phyloP scores from a whole-genome alignment of 768 basidiomycete species.

The Lactarius hatsudake region DNA sequence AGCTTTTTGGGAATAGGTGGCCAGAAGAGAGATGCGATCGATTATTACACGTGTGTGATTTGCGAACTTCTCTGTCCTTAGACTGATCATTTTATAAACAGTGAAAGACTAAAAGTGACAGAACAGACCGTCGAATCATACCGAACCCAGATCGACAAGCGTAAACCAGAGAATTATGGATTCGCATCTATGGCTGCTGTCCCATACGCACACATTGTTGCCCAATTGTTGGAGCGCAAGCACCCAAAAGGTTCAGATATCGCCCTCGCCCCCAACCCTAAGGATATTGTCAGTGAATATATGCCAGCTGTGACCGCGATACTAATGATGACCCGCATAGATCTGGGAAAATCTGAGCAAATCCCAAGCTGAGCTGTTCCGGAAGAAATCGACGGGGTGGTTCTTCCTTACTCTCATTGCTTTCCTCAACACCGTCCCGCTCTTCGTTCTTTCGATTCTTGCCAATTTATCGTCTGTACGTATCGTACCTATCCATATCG shows the following conservation, averaged over 20 bases:
- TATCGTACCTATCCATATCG: conserved; percentile 17
- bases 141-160: conserved; percentile 66
- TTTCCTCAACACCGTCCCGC: conserved; percentile 92
- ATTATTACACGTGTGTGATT: conserved; percentile 79
- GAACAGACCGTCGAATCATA: conserved; percentile 73
- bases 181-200: conserved; percentile 90
- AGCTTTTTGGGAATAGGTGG: conserved; percentile 84
- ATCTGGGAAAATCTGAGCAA: conserved; percentile 91
- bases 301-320: conserved; percentile 2
- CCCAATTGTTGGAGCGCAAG: conserved; percentile 64
- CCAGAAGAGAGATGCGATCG: conserved; percentile 84
- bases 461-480: conserved; percentile 85
- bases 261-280: conserved; percentile 80
- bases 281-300: conserved; percentile 64
- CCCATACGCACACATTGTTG: conserved; percentile 85
- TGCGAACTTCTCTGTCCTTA: background rate
- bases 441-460: conserved; percentile 85
- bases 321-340: conserved; percentile 36
- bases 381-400: conserved; percentile 75
- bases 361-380: conserved; percentile 59
- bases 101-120: conserved; percentile 52
- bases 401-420: conserved; percentile 73
- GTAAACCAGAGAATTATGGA: conserved; percentile 85
- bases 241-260: conserved; percentile 71
- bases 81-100: conserved; percentile 24